These are phyloP conservation scores for Ceratonia siliqua DNA, from an alignment of 306 rosid genomes.

Conservation along the genomic window DNA sequence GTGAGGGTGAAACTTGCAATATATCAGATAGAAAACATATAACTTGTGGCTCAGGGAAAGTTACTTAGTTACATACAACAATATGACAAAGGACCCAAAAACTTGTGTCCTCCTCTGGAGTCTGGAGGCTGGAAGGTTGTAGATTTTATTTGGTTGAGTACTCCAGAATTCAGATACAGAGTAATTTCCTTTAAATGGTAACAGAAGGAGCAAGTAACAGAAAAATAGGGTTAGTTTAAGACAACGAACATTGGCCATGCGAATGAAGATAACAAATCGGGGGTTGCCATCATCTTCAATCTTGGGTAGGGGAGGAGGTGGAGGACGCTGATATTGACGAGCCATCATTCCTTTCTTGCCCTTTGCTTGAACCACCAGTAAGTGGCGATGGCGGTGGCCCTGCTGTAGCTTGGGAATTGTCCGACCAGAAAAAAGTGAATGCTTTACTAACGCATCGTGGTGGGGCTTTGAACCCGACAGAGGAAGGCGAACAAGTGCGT, in stretches of 20 bases:
- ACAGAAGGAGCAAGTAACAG: neutral
- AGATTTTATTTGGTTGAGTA: no score
- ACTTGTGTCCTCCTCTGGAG: no score
- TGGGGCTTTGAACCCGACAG: conserved; percentile 46
- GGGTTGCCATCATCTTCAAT: conserved; percentile 96
- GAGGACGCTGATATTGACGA: conserved; percentile 67
- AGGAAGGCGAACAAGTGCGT: conserved; percentile 66
- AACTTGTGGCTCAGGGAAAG: no score
- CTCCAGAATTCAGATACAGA: no score
- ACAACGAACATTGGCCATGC: conserved; percentile 67
- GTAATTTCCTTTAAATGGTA: no score
- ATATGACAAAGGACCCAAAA: no score
- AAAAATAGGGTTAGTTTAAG: neutral
- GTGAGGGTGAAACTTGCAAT: no score
- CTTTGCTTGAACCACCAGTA: conserved; percentile 72
- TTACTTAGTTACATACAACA: no score
- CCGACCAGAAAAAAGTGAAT: conserved; percentile 52
- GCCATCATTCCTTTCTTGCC: conserved; percentile 80
- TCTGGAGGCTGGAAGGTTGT: no score
- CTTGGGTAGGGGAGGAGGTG: conserved; percentile 85
- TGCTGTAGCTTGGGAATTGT: conserved; percentile 24
- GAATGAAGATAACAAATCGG: conserved; percentile 80
- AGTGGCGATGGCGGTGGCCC: conserved; percentile 21
- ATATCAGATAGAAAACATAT: no score
- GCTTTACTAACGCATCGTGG: conserved; percentile 50